phyloP scores from a whole-genome alignment of 164 flowering plant species.

The Stephania cephalantha region DNA sequence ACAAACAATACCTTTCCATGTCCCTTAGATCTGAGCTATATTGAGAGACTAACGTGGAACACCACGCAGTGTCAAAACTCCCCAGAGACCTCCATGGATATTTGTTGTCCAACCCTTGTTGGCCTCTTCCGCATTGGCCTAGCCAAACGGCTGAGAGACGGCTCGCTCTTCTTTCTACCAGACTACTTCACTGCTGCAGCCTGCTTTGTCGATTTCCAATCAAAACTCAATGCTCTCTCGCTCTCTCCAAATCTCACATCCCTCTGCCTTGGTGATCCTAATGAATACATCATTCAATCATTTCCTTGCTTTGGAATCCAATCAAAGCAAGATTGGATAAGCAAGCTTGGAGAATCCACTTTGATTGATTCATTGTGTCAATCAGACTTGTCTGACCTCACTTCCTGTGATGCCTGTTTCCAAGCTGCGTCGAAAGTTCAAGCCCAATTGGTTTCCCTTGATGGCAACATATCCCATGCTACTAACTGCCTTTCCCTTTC shows the following conservation, averaged over 20 bases:
- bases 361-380: background rate
- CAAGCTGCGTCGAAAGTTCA: background rate
- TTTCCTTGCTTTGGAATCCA: background rate
- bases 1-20: background rate
- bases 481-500: background rate
- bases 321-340: background rate
- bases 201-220: background rate
- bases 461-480: background rate
- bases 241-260: background rate
- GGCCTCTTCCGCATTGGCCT: background rate
- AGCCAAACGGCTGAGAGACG: background rate
- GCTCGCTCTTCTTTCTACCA: background rate
- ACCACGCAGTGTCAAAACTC: background rate
- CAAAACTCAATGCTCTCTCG: conserved; percentile 3
- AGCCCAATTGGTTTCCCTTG: background rate
- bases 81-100: background rate
- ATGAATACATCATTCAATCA: background rate
- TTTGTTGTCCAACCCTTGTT: background rate
- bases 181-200: background rate
- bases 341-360: background rate
- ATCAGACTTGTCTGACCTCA: background rate
- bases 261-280: background rate
- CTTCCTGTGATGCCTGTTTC: background rate
- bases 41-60: background rate
- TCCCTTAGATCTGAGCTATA: background rate